Conservation (phyloP, 1,284 basidiomycete genomes). For the Coriolopsis trogii region DNA sequence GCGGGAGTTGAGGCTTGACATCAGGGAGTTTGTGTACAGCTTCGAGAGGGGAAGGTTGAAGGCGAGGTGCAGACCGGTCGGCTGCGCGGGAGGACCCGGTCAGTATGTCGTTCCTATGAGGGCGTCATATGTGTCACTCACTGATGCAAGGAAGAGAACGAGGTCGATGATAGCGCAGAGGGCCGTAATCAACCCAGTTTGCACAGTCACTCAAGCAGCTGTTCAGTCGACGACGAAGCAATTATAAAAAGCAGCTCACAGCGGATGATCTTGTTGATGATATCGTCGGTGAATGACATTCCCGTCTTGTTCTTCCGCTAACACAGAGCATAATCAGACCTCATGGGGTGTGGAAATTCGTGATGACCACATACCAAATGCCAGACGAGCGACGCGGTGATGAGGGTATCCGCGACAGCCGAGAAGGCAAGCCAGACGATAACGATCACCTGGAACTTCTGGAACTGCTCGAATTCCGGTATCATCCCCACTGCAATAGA, state of each 20-base stretch:
- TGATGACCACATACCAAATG: conserved; percentile 25
- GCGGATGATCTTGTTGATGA: conserved; percentile 43
- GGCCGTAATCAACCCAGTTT: conserved; percentile 37
- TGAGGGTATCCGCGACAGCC: conserved; percentile 33
- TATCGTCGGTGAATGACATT: conserved; percentile 34
- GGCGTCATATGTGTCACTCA: conserved; percentile 12
- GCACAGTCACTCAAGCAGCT: conserved; percentile 33
- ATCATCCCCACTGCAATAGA: conserved; percentile 37
- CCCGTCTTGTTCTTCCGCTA: conserved; percentile 44
- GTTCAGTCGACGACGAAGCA: not conserved
- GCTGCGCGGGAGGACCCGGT: conserved; percentile 9
- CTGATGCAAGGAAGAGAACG: conserved; percentile 33
- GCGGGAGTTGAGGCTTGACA: conserved; percentile 36
- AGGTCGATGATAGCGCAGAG: conserved; percentile 35
- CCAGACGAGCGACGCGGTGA: conserved; percentile 33
- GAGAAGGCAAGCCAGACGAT: conserved; percentile 38
- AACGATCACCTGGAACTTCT: conserved; percentile 37
- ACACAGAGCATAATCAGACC: not conserved
- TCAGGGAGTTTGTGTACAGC: conserved; percentile 36
- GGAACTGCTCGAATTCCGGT: conserved; percentile 35
- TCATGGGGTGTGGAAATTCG: not conserved
- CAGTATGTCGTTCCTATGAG: not conserved
- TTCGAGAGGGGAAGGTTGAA: conserved; percentile 36
- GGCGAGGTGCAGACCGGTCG: conserved; percentile 31
- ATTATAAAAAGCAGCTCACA: conserved; percentile 30